These are phyloP conservation scores for Salvia sclarea DNA, from an alignment of 305 asterid genomes.

Conservation along the genomic window DNA sequence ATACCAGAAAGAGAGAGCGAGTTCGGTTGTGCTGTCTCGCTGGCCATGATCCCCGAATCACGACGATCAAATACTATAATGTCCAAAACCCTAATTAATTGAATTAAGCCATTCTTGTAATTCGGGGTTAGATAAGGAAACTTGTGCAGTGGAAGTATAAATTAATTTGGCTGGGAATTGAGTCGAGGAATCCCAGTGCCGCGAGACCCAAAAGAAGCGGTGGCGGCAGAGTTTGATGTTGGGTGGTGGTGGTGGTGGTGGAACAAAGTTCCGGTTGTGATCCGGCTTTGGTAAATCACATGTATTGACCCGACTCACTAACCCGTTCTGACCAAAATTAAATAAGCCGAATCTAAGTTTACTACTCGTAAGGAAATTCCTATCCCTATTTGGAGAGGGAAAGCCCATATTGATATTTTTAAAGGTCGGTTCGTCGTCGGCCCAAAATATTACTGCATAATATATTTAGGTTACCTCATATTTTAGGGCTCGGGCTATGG, in stretches of 20 bases:
- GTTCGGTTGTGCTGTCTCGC: constrained; percentile 31
- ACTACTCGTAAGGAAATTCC: no score
- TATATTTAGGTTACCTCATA: no score
- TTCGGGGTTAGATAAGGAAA: not conserved
- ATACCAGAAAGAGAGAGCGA: constrained; percentile 34
- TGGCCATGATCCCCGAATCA: constrained; percentile 28
- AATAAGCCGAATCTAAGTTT: no score
- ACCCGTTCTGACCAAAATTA: not conserved
- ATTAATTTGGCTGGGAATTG: not conserved
- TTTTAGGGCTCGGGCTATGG: not conserved
- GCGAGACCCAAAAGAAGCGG: not conserved
- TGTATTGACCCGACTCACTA: not conserved
- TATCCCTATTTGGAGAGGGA: no score
- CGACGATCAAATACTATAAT: not conserved
- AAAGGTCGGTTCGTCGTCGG: no score
- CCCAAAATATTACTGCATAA: no score
- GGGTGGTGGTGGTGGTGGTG: not conserved
- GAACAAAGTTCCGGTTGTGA: not conserved
- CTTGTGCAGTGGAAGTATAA: not conserved
- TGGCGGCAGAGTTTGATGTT: not conserved
- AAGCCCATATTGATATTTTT: no score
- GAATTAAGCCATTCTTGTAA: not conserved
- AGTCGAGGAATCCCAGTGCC: not conserved
- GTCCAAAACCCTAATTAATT: constrained; percentile 15
- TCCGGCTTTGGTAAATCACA: constrained; percentile 1